These are phyloP conservation scores for Diplotaxis tenuifolia DNA, from an alignment of 345 rosid species.

Conservation along the genomic window DNA sequence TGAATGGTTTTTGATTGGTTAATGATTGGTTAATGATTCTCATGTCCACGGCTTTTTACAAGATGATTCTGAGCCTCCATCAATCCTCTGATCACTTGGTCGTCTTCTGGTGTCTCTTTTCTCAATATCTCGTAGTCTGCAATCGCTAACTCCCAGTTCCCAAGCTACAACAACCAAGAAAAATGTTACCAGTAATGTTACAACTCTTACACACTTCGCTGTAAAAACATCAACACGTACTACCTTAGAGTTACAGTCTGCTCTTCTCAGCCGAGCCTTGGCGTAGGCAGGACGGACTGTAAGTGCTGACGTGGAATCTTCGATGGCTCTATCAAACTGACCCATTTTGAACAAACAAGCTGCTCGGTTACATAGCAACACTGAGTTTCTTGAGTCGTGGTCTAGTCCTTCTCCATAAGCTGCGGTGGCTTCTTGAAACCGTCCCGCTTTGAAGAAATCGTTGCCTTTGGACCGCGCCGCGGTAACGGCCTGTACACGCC, in stretches of 20 bases:
- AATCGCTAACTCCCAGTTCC: slow-evolving; percentile 63
- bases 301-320: slow-evolving; percentile 70
- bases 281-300: slow-evolving; percentile 56
- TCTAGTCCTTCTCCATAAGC: slow-evolving; percentile 74
- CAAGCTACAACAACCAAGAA: slow-evolving; percentile 43
- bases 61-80: slow-evolving; percentile 50
- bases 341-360: slow-evolving; percentile 71
- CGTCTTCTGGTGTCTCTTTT: slow-evolving; percentile 62
- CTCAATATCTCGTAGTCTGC: slow-evolving; percentile 66
- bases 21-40: not conserved
- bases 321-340: slow-evolving; percentile 59
- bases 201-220: not conserved
- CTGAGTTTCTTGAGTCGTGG: slow-evolving; percentile 69
- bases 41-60: slow-evolving; percentile 39
- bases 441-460: slow-evolving; percentile 54
- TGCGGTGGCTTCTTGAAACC: slow-evolving; percentile 52
- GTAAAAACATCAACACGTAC: not conserved
- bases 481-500: slow-evolving; percentile 52
- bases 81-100: slow-evolving; percentile 54
- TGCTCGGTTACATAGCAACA: slow-evolving; percentile 80
- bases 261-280: slow-evolving; percentile 87
- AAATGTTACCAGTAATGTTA: not conserved
- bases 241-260: slow-evolving; percentile 79
- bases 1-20: too few relatives aligned
- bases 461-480: slow-evolving; percentile 68